phyloP scores from a whole-genome alignment of 2,329 filamentous ascomycete species.

The Pseudopyricularia javanii region DNA sequence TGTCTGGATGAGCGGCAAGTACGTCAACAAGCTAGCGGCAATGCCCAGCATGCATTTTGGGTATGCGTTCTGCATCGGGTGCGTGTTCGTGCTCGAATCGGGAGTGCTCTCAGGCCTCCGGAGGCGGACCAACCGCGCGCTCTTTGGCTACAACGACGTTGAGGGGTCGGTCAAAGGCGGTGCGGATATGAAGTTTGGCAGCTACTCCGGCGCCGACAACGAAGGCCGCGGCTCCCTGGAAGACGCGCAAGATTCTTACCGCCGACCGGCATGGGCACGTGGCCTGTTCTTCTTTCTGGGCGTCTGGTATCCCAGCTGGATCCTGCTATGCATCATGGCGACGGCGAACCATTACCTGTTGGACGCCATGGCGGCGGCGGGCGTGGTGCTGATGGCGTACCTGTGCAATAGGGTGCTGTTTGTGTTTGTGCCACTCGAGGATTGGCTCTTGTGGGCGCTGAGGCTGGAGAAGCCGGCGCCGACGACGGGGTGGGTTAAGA shows the following conservation, averaged over 20 bases:
- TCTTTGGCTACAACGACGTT: slow-evolving; percentile 3
- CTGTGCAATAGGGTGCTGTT: slow-evolving; percentile 35
- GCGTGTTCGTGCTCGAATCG: slow-evolving; percentile 38
- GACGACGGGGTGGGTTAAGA: slow-evolving; percentile 21
- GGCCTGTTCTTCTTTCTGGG: slow-evolving; percentile 20
- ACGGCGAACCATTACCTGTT: slow-evolving; percentile 54
- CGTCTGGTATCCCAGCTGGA: slow-evolving; percentile 37
- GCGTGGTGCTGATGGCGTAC: slow-evolving; percentile 51
- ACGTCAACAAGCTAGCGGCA: slow-evolving; percentile 44
- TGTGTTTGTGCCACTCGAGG: slow-evolving; percentile 50
- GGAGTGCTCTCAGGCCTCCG: slow-evolving; percentile 27
- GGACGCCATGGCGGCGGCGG: slow-evolving; percentile 51
- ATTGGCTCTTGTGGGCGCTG: slow-evolving; percentile 50
- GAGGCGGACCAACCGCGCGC: not conserved
- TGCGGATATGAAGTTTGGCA: not conserved
- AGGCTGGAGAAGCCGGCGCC: slow-evolving; percentile 52
- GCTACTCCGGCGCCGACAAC: not conserved
- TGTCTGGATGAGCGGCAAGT: slow-evolving; percentile 41
- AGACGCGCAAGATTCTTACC: not conserved
- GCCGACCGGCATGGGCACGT: slow-evolving; percentile 2
- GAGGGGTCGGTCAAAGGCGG: slow-evolving; percentile 1
- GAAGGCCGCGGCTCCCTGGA: slow-evolving; percentile 2
- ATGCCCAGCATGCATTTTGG: slow-evolving; percentile 47
- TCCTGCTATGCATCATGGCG: slow-evolving; percentile 44
- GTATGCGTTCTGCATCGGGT: slow-evolving; percentile 42